phyloP scores from a whole-genome alignment of 768 basidiomycete genomes.

The Termitomyces sp. region DNA sequence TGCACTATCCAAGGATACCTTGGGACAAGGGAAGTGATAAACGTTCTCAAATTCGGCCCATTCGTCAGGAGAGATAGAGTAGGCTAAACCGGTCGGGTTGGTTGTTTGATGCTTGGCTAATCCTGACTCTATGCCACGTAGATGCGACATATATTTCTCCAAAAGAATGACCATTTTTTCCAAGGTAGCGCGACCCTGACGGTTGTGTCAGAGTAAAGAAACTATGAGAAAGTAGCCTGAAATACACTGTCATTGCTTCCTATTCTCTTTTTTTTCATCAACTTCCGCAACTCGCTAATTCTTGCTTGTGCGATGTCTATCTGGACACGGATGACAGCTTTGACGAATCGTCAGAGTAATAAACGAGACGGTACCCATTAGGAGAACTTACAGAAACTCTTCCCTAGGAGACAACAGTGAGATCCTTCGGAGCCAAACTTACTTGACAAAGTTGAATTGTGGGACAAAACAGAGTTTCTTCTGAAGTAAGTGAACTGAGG shows the following conservation, averaged over 20 bases:
- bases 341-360: slow-evolving; percentile 5
- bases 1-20: slow-evolving; percentile 67
- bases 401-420: slow-evolving; percentile 75
- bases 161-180: slow-evolving; percentile 53
- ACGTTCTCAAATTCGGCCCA: slow-evolving; percentile 86
- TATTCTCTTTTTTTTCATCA: slow-evolving; percentile 11
- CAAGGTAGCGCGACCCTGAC: slow-evolving; percentile 13
- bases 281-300: slow-evolving; percentile 39
- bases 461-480: slow-evolving; percentile 38
- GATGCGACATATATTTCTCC: slow-evolving; percentile 52
- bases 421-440: slow-evolving; percentile 87
- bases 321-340: slow-evolving; percentile 64
- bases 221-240: not conserved
- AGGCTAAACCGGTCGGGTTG: slow-evolving; percentile 50
- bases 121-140: slow-evolving; percentile 39
- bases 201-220: not conserved
- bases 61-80: slow-evolving; percentile 61
- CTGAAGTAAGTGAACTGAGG: slow-evolving; percentile 83
- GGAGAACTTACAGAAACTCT: slow-evolving; percentile 49
- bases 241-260: slow-evolving; percentile 6
- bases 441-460: slow-evolving; percentile 38
- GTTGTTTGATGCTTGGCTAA: slow-evolving; percentile 25
- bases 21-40: slow-evolving; percentile 86
- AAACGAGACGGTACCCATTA: not conserved
- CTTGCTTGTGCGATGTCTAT: slow-evolving; percentile 52